Evolutionary conservation across 495 filamentous ascomycete genomes (phyloP).

Genomic region (Baudoinia panamericana): DNA sequence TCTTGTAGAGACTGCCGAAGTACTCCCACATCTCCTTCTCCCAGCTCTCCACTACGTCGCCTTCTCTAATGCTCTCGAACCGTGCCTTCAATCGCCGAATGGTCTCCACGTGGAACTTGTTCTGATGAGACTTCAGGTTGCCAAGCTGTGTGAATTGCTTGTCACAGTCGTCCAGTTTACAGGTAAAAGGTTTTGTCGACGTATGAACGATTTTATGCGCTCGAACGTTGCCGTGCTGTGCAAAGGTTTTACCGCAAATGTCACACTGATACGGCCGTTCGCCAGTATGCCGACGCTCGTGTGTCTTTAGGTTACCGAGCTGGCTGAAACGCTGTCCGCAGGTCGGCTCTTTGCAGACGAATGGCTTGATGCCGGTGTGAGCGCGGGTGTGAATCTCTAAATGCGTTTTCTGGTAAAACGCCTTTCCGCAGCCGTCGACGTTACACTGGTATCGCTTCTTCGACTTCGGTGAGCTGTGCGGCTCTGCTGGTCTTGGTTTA

Average conservation of each 20-base stretch:
- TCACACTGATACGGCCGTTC: constrained; percentile 78
- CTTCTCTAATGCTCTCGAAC: constrained; percentile 53
- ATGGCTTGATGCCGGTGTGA: constrained; percentile 84
- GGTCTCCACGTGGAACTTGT: constrained; percentile 71
- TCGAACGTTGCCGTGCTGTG: constrained; percentile 74
- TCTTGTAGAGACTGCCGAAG: constrained; percentile 79
- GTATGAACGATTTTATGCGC: constrained; percentile 77
- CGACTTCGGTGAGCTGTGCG: constrained; percentile 13
- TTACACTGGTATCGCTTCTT: constrained; percentile 65
- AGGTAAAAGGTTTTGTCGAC: constrained; percentile 64
- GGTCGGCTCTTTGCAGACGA: constrained; percentile 61
- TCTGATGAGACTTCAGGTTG: constrained; percentile 91
- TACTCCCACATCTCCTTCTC: constrained; percentile 80
- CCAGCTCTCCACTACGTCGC: constrained; percentile 45
- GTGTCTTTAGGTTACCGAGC: constrained; percentile 81
- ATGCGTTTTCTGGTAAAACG: constrained; percentile 85
- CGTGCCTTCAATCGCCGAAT: constrained; percentile 58
- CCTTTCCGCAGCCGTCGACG: constrained; percentile 63
- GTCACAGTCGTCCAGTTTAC: constrained; percentile 64
- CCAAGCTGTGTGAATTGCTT: constrained; percentile 83
- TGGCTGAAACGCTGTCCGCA: constrained; percentile 79
- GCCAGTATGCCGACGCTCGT: constrained; percentile 75
- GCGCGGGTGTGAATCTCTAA: constrained; percentile 81
- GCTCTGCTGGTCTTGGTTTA: constrained; percentile 24
- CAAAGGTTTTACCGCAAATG: constrained; percentile 68